Percentiles rank a stretch among this genome's conserved stretches.
phyloP scores from a whole-genome alignment of 2,329 filamentous ascomycete species.

The Parastagonospora nodorum region DNA sequence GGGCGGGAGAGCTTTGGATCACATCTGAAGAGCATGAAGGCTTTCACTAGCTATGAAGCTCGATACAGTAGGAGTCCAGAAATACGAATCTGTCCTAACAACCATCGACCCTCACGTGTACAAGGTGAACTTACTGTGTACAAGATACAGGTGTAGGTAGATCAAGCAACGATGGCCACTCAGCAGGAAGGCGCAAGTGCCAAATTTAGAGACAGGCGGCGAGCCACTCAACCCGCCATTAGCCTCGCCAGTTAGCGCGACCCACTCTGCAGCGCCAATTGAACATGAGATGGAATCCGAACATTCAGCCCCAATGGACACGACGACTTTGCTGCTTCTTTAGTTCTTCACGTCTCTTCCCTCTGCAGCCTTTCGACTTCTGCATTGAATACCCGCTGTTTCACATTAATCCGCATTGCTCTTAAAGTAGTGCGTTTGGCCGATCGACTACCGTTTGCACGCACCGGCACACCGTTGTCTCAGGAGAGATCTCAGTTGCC shows the following conservation, averaged over 20 bases:
- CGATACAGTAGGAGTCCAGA: too few species aligned
- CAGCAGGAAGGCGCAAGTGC: slow-evolving; percentile 7
- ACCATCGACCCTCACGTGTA: not conserved
- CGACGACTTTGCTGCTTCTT: slow-evolving; percentile 4
- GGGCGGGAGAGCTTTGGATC: not conserved
- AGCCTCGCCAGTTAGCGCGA: slow-evolving; percentile 4
- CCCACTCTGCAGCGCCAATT: slow-evolving; percentile 3
- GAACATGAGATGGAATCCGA: slow-evolving; percentile 4
- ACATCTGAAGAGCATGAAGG: too few species aligned
- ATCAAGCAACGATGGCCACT: not conserved
- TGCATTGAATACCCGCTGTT: not conserved
- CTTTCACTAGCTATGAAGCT: too few species aligned
- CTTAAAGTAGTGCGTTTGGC: not conserved
- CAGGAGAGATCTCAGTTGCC: slow-evolving; percentile 38
- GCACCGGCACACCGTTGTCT: slow-evolving; percentile 32
- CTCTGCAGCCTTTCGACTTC: slow-evolving; percentile 8
- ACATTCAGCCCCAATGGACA: slow-evolving; percentile 21
- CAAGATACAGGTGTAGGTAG: too few species aligned
- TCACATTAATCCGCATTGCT: not conserved
- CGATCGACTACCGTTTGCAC: slow-evolving; percentile 12
- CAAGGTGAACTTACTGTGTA: not conserved
- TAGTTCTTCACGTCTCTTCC: slow-evolving; percentile 11
- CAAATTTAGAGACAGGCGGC: slow-evolving; percentile 23
- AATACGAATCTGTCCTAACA: too few species aligned
- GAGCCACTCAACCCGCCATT: slow-evolving; percentile 6